These are phyloP conservation scores for Entomortierella lignicola DNA, from an alignment of 192 early-diverging fungal genomes.

Conservation along the genomic window DNA sequence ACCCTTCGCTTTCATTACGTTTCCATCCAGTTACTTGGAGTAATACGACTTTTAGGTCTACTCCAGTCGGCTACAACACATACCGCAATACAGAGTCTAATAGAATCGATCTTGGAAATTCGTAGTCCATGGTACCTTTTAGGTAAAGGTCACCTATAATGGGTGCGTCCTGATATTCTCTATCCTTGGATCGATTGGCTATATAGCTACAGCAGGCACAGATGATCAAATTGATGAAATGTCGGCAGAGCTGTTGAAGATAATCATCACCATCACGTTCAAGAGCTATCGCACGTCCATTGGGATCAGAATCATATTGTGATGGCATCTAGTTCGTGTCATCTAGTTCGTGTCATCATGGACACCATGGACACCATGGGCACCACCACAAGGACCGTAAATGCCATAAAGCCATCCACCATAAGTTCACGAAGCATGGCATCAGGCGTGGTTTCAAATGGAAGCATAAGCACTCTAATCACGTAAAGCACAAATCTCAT, in stretches of 20 bases:
- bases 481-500: background rate
- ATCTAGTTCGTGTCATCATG: background rate
- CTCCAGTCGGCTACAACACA: no score
- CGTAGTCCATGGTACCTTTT: background rate
- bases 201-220: background rate
- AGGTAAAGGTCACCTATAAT: background rate
- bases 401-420: slow-evolving; percentile 2
- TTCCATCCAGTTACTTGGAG: no score
- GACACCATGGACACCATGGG: background rate
- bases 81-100: no score
- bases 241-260: background rate
- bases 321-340: background rate
- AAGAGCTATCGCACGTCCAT: background rate
- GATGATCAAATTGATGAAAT: background rate
- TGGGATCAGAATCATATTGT: background rate
- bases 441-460: background rate
- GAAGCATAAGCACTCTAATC: background rate
- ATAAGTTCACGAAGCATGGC: background rate
- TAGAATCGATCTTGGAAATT: no score
- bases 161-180: background rate
- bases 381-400: background rate
- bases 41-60: no score
- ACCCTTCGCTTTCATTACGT: no score
- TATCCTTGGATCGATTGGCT: background rate
- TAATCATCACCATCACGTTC: background rate